Conservation (phyloP, 2,329 filamentous ascomycete species). For the Pseudogymnoascus sp. region DNA sequence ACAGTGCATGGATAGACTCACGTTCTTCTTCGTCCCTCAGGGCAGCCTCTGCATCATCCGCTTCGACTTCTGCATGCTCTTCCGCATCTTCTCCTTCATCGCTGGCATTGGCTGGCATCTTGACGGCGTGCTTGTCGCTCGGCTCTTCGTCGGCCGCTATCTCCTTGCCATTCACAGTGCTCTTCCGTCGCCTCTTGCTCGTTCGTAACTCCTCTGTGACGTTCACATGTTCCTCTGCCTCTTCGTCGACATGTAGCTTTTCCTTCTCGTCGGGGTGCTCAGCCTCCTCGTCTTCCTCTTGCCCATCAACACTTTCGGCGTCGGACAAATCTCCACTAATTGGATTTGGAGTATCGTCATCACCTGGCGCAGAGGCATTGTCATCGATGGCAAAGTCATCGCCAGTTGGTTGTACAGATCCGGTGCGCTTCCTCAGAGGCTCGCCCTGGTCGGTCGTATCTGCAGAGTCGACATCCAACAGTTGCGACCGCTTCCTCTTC, state of each 20-base stretch:
- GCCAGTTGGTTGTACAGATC: constrained; percentile 37
- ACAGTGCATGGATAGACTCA: constrained; percentile 31
- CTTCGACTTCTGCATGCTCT: constrained; percentile 46
- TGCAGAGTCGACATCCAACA: constrained; percentile 24
- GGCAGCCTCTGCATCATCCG: constrained; percentile 51
- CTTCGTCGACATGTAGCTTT: constrained; percentile 15
- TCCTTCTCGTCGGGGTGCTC: constrained; percentile 36
- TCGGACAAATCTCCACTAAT: constrained; percentile 28
- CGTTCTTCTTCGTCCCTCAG: constrained; percentile 59
- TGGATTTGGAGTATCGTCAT: constrained; percentile 28
- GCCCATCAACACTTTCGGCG: constrained; percentile 32
- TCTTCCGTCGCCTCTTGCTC: neutral
- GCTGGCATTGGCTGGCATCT: constrained; percentile 12
- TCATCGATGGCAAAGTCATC: constrained; percentile 39
- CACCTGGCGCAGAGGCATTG: constrained; percentile 37
- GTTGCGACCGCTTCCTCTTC: constrained; percentile 33
- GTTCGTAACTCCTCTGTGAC: constrained; percentile 1
- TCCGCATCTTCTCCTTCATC: constrained; percentile 42
- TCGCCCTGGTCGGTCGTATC: constrained; percentile 31
- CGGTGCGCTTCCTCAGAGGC: constrained; percentile 44
- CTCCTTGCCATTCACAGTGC: constrained; percentile 1
- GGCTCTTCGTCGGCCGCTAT: neutral
- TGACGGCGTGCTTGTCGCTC: constrained; percentile 1
- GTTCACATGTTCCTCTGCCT: constrained; percentile 13
- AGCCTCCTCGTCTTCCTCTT: constrained; percentile 42